These are phyloP conservation scores for Lichtheimia ramosa DNA, from an alignment of 371 early-diverging fungal species.

Conservation along the genomic window DNA sequence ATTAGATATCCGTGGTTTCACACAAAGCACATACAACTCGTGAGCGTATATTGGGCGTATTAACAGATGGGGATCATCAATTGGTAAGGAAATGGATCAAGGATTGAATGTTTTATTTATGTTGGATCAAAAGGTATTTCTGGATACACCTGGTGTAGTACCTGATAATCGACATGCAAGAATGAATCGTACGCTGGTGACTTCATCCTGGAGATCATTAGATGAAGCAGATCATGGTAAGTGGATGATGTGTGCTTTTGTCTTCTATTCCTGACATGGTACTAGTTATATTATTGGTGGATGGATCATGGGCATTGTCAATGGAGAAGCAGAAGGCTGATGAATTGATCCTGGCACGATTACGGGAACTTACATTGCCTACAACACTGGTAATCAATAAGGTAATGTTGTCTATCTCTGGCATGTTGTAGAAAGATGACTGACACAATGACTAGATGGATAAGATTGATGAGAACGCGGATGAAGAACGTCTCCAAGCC, in stretches of 20 bases:
- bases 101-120: background rate
- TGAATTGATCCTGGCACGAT: slow-evolving; percentile 55
- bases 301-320: slow-evolving; percentile 54
- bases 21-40: slow-evolving; percentile 78
- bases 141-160: slow-evolving; percentile 70
- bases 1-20: slow-evolving; percentile 67
- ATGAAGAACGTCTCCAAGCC: slow-evolving; percentile 33
- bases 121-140: slow-evolving; percentile 34
- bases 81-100: slow-evolving; percentile 28
- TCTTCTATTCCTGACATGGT: background rate
- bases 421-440: too few species aligned
- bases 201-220: slow-evolving; percentile 73
- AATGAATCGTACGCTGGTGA: slow-evolving; percentile 64
- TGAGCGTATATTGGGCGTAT: slow-evolving; percentile 57
- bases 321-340: slow-evolving; percentile 48
- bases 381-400: slow-evolving; percentile 74
- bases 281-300: slow-evolving; percentile 61
- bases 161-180: slow-evolving; percentile 39
- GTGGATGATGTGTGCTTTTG: too few species aligned
- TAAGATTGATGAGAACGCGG: slow-evolving; percentile 45
- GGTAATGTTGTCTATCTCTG: slow-evolving; percentile 24
- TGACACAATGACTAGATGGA: slow-evolving; percentile 45
- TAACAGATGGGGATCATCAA: slow-evolving; percentile 60
- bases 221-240: slow-evolving; percentile 67
- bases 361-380: slow-evolving; percentile 47